These are phyloP conservation scores for Escovopsis sp. DNA, from an alignment of 2,329 filamentous ascomycete genomes.

Conservation along the genomic window DNA sequence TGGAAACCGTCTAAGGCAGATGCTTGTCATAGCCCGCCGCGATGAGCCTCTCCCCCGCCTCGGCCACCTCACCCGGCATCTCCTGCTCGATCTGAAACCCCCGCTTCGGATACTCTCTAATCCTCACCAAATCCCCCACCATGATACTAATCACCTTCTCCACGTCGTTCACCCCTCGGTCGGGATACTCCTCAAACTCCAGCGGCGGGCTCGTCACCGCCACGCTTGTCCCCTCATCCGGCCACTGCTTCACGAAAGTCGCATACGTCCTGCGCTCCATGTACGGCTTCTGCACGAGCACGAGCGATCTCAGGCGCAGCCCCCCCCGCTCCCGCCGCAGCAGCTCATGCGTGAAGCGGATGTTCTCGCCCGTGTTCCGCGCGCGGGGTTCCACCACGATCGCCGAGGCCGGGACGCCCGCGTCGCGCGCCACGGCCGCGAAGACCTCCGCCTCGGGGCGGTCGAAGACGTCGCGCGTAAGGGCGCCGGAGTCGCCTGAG, in stretches of 20 bases:
- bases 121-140: constrained; percentile 28
- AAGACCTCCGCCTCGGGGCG: constrained; percentile 28
- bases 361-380: constrained; percentile 32
- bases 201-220: constrained; percentile 26
- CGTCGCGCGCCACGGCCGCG: constrained; percentile 21
- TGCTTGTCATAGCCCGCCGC: constrained; percentile 22
- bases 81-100: constrained; percentile 29
- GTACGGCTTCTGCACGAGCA: constrained; percentile 33
- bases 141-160: constrained; percentile 28
- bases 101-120: constrained; percentile 25
- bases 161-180: constrained; percentile 21
- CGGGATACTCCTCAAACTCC: constrained; percentile 24
- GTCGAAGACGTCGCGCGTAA: constrained; percentile 23
- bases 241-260: constrained; percentile 32
- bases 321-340: constrained; percentile 12
- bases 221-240: constrained; percentile 17
- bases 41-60: constrained; percentile 25
- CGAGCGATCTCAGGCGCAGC: constrained; percentile 15
- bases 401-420: constrained; percentile 23
- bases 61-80: constrained; percentile 26
- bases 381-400: constrained; percentile 25
- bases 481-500: constrained; percentile 25
- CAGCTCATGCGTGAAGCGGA: constrained; percentile 26
- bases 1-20: constrained; percentile 16
- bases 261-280: constrained; percentile 32